These are phyloP conservation scores for Acacia concinna DNA, from an alignment of 331 rosid genomes.

Conservation along the genomic window DNA sequence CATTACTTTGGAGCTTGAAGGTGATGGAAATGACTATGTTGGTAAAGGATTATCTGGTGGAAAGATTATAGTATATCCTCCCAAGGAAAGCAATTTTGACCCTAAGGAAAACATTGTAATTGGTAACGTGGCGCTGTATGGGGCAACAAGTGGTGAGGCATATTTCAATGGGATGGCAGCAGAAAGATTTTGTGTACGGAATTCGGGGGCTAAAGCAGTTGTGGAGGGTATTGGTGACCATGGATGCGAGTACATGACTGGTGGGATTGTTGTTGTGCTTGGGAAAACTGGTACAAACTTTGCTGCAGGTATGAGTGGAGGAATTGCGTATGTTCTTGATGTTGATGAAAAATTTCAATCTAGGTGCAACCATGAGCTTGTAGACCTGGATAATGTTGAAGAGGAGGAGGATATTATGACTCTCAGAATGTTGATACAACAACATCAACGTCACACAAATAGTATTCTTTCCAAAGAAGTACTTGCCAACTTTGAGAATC, in stretches of 20 bases:
- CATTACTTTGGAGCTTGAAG: slow-evolving; percentile 87
- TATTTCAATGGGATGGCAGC: slow-evolving; percentile 99
- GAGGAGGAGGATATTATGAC: slow-evolving; percentile 74
- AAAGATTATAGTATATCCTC: slow-evolving; percentile 89
- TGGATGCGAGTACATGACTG: slow-evolving; percentile 98
- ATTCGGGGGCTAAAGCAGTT: slow-evolving; percentile 91
- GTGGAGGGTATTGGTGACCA: slow-evolving; percentile 99
- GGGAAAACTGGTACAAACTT: slow-evolving; percentile 93
- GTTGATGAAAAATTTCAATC: slow-evolving; percentile 65
- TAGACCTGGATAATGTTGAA: slow-evolving; percentile 82
- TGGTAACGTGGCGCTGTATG: slow-evolving; percentile 95
- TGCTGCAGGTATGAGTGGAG: slow-evolving; percentile 99
- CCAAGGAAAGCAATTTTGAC: slow-evolving; percentile 74
- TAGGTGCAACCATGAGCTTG: slow-evolving; percentile 86
- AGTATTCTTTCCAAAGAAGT: slow-evolving; percentile 77
- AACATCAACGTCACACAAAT: slow-evolving; percentile 89
- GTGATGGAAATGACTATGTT: slow-evolving; percentile 93
- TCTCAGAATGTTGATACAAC: slow-evolving; percentile 83
- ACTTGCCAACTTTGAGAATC: slow-evolving; percentile 60
- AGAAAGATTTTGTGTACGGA: slow-evolving; percentile 96
- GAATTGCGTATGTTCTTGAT: slow-evolving; percentile 84
- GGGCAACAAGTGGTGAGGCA: slow-evolving; percentile 91
- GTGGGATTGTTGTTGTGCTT: slow-evolving; percentile 91
- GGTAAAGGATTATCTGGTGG: slow-evolving; percentile 98
- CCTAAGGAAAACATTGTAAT: slow-evolving; percentile 90